Base-by-base conservation (phyloP, 2,329 filamentous ascomycete genomes). In the Fusarium sarcochroum region DNA sequence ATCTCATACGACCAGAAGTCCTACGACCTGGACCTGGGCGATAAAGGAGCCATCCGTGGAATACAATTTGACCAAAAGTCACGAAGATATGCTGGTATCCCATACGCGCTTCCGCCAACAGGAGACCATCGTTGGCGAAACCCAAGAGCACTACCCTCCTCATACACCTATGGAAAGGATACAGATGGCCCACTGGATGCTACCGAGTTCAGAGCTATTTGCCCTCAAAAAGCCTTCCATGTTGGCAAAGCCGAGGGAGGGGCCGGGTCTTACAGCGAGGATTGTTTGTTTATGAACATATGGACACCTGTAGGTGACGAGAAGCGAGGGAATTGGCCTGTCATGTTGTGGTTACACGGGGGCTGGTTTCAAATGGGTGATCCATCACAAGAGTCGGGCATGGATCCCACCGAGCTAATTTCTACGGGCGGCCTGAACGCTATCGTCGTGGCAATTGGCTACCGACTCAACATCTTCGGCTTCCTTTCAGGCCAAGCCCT, bases 261-360 rank as follows among this genome's bases (percentile, higher is more conserved):
- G 10, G 27, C 27, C 9, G 27, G 27, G 10, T 15, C 13, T 4
- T 3, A 11, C 2, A n/a, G 15, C 9, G 54, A 58, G 17, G 54
- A 54, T 35, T 58, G 48, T 7, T 23, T 58, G 1, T 38, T 41
- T 11, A n/a, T 58, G 2, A 58, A 44, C 23, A 54, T 58, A 6
- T 58, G 48, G 48, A n/a, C 53, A 5, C 53, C 53, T 7, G 53
- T 35, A 5, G 47, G 53, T 10, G 13, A 35, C 1, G 14, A 15
- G 2, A 37, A 48, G 2, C 27, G 17, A 0, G 1, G 9, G 3
- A 49, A 30, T 7, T 58, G 54, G 48, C 54, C 54, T 3, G 21
- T 58, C 2, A 37, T n/a, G 5, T 44, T 54, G 32, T 54, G 21
- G 10, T 41, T 58, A 1, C 48, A 58, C 3, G 48, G 48, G 14